Base-by-base conservation (phyloP, 2,329 filamentous ascomycete species). In the Cordyceps sp. region DNA sequence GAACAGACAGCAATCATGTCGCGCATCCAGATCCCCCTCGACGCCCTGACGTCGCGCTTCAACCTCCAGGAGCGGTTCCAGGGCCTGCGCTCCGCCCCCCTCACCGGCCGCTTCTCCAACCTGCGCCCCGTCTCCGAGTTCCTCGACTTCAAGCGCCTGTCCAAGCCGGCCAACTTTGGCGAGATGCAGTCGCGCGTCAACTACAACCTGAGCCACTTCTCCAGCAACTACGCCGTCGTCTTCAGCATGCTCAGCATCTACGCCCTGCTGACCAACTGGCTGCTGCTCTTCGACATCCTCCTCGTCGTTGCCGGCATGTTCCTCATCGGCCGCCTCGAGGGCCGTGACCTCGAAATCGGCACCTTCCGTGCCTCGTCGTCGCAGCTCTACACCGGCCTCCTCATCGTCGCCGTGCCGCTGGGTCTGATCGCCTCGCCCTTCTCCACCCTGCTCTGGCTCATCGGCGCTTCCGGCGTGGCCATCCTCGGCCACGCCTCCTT, bases 221-320 rank as follows among this genome's bases (percentile, higher is more conserved):
- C 85, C 39, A 94, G 84, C 78, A 98, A 98, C 66, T 98, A 98
- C 70, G 79, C 81, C 44, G 78, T 81, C 41, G 73, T 96, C 46
- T 93, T 96, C 54, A 66, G 81, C 47, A 92, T 98, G 78, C 78
- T 98, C 50, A 83, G 80, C 65, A 78, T 98, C 61, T 98, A 98
- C 67, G 82, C 82, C 49, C 62, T 98, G 48, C 69, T 98, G 49
- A 90, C 83, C 46, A 96, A 94, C 61, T 66, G 73, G 49, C 59
- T 76, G 29, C 69, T 98, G 32, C 73, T 94, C 38, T 94, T 96
- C 54, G 85, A 92, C 59, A 93, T 98, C 53, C 58, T 92, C 49
- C 69, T 98, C 32, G 78, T 93, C 36, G 68, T 82, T 33, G 78
- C 70, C 43, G 85, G 90, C 55, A 78, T 94, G 65, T 96, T 77